Base-by-base conservation (phyloP, 1,139 yeast species). In the Lodderomyces pseudojiufengensis region DNA sequence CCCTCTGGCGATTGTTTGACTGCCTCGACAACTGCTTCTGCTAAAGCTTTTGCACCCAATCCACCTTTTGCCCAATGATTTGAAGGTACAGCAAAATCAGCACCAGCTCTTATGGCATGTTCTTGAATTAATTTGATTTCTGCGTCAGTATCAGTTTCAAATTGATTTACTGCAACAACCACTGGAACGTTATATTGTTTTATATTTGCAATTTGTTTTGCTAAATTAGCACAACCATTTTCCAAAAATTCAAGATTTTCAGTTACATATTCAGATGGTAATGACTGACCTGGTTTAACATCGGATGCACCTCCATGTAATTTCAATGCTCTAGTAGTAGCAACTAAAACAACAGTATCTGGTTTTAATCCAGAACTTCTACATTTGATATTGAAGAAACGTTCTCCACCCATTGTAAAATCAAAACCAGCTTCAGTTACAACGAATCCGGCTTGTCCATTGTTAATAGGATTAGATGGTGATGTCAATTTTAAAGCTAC, bases 61-160 rank as follows among this genome's bases (percentile, higher is more conserved):
- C 94, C 94, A 64, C 94, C 94, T 57, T 80, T 64, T 40, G 83
- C 86, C 87, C 90, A 84, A 55, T 84, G 92, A 60, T 80, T 80
- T 8, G 88, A 76, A 23, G 79, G 74, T 40, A 81, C 86, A 12
- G 92, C 92, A 51, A 70, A 83, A 42, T 69, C 70, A 2, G 94
- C 94, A 50, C 92, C 92, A 7, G 90, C 87, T 48, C 71, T 70
- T 38, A 73, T 51, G 3, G 92, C 83, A 46, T 80, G 78, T 44
- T 73, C 59, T 57, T 72, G 78, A 36, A 84, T 80, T 34, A 78
- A 66, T 34, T 71, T 77, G 41, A 80, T 67, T 61, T 84, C 94
- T 24, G 78, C 79, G n/a, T 61, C 68, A 12, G 86, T 67, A 54
- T 84, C 94, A 28, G 84, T 74, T 52, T 78, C 79, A 56, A 84